Evolutionary conservation across 805 yeast species (phyloP), one percentile per base, ranked within the genome.

Genomic region (Saccharomyces mikatae): DNA sequence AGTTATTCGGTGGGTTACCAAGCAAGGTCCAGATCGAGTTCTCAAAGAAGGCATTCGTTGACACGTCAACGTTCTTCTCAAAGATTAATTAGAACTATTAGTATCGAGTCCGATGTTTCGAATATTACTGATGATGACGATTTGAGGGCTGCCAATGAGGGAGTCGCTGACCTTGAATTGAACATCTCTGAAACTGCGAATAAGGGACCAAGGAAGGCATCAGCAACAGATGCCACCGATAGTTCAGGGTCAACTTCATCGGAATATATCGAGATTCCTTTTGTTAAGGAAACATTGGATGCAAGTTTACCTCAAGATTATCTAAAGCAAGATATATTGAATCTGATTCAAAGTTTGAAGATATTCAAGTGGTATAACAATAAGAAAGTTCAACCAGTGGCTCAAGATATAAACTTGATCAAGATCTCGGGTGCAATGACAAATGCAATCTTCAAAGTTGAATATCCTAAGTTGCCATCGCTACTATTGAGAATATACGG

Each of bases 351-450:
- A 60, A 74, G 78, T 8, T 71, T 94, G 55, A 77, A 77, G 53
- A 82, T 94, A 47, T 80, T 89, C 32, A 85, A 86, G 68, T 94
- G 99, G 99, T 81, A 83, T 62, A 57, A 56, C 1, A 76, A 76
- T 11, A 36, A 17, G 44, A 36, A 17, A n/a, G 11, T 36, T 17
- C 44, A 36, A 36, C 44, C 44, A 11, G 22, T 36, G 22, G 44
- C 44, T 17, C 44, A 36, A 21, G 70, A 74, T 41, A 69, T 92
- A 44, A 74, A 71, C 24, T 69, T 91, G 22, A 75, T 72, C 46
- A 78, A 96, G 59, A 89, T 94, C 50, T 81, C 88, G 41, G 98
- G 99, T 22, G 99, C 99, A 0, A 77, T 94, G 68, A 94, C 98
- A 22, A 94, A 94, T 69, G 86, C 91, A 32, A 87, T 92, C 53